phyloP scores from a whole-genome alignment of 2,329 filamentous ascomycete species.

The Aspergillus ochraceus region DNA sequence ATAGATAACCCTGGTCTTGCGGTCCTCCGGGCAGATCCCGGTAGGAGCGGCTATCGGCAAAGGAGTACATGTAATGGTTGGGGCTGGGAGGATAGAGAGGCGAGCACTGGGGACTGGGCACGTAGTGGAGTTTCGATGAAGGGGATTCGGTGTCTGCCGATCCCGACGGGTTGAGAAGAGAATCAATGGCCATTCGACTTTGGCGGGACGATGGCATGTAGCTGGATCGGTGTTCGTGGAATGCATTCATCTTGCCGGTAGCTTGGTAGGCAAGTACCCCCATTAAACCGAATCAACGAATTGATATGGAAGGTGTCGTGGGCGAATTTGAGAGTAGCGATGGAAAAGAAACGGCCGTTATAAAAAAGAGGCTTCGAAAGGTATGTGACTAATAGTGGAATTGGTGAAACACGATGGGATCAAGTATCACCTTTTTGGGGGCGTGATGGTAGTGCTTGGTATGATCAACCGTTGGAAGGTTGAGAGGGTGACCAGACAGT shows the following conservation, averaged over 20 bases:
- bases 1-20: conserved; percentile 27
- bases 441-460: background rate
- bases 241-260: background rate
- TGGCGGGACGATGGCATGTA: conserved; percentile 27
- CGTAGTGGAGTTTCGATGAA: conserved; percentile 15
- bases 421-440: background rate
- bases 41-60: conserved; percentile 23
- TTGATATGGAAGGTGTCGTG: background rate
- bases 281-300: background rate
- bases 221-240: conserved; percentile 2
- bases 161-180: conserved; percentile 32
- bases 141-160: conserved; percentile 22
- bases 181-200: conserved; percentile 36
- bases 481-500: background rate
- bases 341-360: background rate
- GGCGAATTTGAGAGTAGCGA: background rate
- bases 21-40: conserved; percentile 14
- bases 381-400: no score
- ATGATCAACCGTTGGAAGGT: background rate
- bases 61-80: conserved; percentile 28
- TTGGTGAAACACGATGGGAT: background rate
- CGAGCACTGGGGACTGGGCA: conserved; percentile 25
- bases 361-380: background rate
- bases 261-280: background rate
- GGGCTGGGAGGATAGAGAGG: conserved; percentile 32